phyloP scores from a whole-genome alignment of 2,329 filamentous ascomycete species.

The Torrubiellomyces zombiae region DNA sequence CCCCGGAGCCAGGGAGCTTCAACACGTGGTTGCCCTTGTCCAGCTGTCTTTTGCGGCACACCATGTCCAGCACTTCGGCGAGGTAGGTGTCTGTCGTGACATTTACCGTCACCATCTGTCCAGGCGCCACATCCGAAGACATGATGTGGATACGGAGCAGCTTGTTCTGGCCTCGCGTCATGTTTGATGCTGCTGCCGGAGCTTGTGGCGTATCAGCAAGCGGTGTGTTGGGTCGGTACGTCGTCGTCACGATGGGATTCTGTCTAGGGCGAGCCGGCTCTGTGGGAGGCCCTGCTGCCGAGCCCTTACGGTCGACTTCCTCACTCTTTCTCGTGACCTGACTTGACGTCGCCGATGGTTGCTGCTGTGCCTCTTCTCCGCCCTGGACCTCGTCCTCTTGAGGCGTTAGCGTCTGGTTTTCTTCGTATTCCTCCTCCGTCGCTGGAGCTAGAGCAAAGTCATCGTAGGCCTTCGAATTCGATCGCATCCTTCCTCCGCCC shows the following conservation, averaged over 20 bases:
- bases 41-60: constrained; percentile 60
- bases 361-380: constrained; percentile 9
- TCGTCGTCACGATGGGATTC: constrained; percentile 47
- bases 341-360: background rate
- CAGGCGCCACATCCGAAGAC: constrained; percentile 50
- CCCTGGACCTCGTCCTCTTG: constrained; percentile 47
- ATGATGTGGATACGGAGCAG: constrained; percentile 56
- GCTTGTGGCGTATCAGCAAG: constrained; percentile 40
- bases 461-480: constrained; percentile 62
- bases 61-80: constrained; percentile 62
- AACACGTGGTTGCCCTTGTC: constrained; percentile 69
- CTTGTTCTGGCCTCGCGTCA: constrained; percentile 47
- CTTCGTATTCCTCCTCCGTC: constrained; percentile 46
- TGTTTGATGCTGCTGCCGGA: constrained; percentile 23
- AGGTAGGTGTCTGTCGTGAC: constrained; percentile 74
- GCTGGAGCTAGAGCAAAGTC: constrained; percentile 70
- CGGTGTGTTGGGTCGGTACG: constrained; percentile 34
- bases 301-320: constrained; percentile 8
- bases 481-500: constrained; percentile 38
- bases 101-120: constrained; percentile 57
- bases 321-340: constrained; percentile 1
- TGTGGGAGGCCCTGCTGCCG: constrained; percentile 14
- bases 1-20: constrained; percentile 58
- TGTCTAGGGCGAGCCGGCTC: constrained; percentile 22
- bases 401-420: constrained; percentile 53